phyloP scores from a whole-genome alignment of 805 yeast genomes.

The Metschnikowia hibisci region DNA sequence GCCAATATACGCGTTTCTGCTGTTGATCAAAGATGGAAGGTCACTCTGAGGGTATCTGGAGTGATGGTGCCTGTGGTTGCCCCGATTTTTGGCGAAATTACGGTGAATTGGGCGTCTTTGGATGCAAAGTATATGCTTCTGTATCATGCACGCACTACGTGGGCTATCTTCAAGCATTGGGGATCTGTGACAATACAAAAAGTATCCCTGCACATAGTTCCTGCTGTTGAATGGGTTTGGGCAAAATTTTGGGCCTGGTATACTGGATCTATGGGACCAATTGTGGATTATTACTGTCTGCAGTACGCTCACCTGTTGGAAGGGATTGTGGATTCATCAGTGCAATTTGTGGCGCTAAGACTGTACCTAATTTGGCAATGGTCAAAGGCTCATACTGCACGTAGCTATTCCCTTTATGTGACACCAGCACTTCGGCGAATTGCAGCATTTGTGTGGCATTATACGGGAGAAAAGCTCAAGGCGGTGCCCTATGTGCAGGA shows the following conservation, averaged over 20 bases:
- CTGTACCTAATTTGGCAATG: conserved; percentile 3
- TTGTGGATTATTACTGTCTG: conserved; percentile 11
- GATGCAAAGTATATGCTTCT: conserved; percentile 9
- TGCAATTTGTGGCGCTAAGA: neutral
- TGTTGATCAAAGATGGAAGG: conserved; percentile 2
- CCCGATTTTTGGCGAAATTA: neutral
- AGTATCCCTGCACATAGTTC: neutral
- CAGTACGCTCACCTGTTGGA: conserved; percentile 10
- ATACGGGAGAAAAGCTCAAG: neutral
- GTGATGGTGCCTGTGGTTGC: conserved; percentile 2
- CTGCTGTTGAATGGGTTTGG: neutral
- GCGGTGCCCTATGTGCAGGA: neutral
- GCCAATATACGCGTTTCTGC: neutral
- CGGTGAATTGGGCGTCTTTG: neutral
- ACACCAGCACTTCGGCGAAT: neutral
- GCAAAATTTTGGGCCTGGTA: conserved; percentile 5
- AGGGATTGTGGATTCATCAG: conserved; percentile 6
- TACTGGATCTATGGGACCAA: conserved; percentile 9
- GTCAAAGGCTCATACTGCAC: neutral
- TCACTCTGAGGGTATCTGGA: conserved; percentile 2
- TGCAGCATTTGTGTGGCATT: neutral
- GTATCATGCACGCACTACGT: conserved; percentile 1
- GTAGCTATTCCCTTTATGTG: conserved; percentile 1
- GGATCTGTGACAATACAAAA: neutral
- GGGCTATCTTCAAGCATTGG: neutral